Base-by-base conservation (phyloP, 2,329 filamentous ascomycete genomes). In the Aspergillus sp. region DNA sequence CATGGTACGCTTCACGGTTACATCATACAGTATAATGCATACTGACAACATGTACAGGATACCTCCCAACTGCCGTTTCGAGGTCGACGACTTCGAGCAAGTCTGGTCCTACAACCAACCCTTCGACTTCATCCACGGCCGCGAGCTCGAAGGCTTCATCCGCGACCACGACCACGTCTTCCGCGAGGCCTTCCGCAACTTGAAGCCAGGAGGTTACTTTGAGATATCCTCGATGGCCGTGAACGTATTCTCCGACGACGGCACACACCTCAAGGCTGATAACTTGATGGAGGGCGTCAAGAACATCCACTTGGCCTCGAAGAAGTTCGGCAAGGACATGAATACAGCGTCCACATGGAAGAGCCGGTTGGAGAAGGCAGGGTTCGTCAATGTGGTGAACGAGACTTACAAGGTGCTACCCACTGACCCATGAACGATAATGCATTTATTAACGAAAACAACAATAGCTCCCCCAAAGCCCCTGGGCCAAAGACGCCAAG, bases 221-320 rank as follows among this genome's bases (percentile, higher is more conserved):
- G 69, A 71, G 49, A 66, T 71, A 18, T 57, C 92, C 9, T 88
- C 83, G 13, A 88, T 97, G 55, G 93, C 97, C 73, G 89, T 96
- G 71, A 96, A 96, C 72, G 96, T 93, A 0, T 93, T 96, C 72
- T 96, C 92, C 18, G 69, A 71, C n/a, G 69, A 73, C 48, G 64
- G 42, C 1, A 71, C 69, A 6, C 69, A 72, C 47, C 58, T 67
- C 12, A 58, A 61, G 5, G 70, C 70, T 9, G 17, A 62, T 55
- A 3, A 62, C 56, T 15, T 71, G 13, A 45, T 67, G 1, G 61
- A 71, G 22, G 63, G 60, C 30, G 61, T 67, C 17, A 59, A 67
- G 18, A 64, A 77, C 4, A 66, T 74, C 39, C 68, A 72, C 43
- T 47, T 52, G 13, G 63, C 67, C 20, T 68, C 71, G 11, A 59